Base-by-base conservation (phyloP, 345 rosid species). In the Brassica juncea region DNA sequence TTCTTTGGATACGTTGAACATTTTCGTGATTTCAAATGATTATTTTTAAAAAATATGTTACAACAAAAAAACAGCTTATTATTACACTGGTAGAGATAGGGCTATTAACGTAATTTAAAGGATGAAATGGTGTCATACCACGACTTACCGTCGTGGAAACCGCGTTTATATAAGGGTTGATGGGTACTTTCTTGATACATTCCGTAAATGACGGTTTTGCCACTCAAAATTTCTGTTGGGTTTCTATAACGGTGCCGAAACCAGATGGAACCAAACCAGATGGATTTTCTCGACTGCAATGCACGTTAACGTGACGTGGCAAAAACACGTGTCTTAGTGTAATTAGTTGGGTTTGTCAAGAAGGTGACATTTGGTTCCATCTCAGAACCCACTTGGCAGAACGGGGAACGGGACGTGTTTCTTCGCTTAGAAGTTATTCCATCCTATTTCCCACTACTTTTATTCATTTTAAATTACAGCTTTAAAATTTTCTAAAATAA, bases 391-490 rank as follows among this genome's bases (percentile, higher is more conserved):
- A 75, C 67, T 70, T 80, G 79, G 83, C 83, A 70, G 1, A 55
- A 54, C 21, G 44, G 72, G 49, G 78, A 16, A 11, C 58, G 74
- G 14, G 70, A 52, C 23, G 37, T 69, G 28, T 68, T 68, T 5
- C 82, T 80, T 80, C 79, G 79, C 75, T 10, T 80, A 61, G 60
- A 80, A 80, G 79, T 74, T 74, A 80, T 63, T 42, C 79, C 34
- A 39, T 8, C 21, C n/a, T 59, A 49, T 27, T 74, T 68, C 34
- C 70, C 78, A 80, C 75, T 74, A 52, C 10, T 80, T 73, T 49
- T 49, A n/a, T 49, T 49, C 57, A 49, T 49, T 39, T 49, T n/a
- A 49, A 5, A 49, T n/a, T 49, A 14, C 19, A 49, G 5, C n/a
- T 47, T 47, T 47, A 47, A 47, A 47, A 15, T 47, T 63, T 42